These are phyloP conservation scores for Saturnispora sanitii DNA, from an alignment of 805 yeast species.

Conservation along the genomic window DNA sequence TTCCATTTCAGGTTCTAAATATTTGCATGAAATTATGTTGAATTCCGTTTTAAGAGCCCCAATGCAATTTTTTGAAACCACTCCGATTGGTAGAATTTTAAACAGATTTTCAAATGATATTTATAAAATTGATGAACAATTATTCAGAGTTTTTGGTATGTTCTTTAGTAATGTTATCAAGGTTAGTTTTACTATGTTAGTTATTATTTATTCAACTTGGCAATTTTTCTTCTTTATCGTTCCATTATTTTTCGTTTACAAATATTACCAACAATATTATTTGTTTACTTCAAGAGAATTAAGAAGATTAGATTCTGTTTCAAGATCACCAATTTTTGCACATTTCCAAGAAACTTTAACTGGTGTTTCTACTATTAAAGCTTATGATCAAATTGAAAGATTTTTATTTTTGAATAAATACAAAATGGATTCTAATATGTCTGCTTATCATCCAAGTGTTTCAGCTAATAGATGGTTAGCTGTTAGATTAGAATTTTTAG, in stretches of 20 bases:
- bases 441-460: slow-evolving; percentile 86
- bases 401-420: slow-evolving; percentile 55
- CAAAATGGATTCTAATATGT: slow-evolving; percentile 77
- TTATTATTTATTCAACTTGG: slow-evolving; percentile 84
- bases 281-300: slow-evolving; percentile 71
- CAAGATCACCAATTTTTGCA: slow-evolving; percentile 73
- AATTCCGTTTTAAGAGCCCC: slow-evolving; percentile 71
- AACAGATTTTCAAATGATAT: slow-evolving; percentile 89
- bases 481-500: slow-evolving; percentile 83
- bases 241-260: slow-evolving; percentile 59
- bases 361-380: slow-evolving; percentile 69
- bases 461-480: slow-evolving; percentile 97
- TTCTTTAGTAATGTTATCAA: slow-evolving; percentile 52
- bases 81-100: slow-evolving; percentile 87
- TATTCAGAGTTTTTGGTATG: slow-evolving; percentile 61
- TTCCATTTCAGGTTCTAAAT: slow-evolving; percentile 72
- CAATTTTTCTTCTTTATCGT: slow-evolving; percentile 60
- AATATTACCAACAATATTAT: slow-evolving; percentile 68
- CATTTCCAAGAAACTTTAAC: slow-evolving; percentile 75
- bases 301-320: slow-evolving; percentile 71
- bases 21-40: slow-evolving; percentile 70
- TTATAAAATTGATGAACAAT: slow-evolving; percentile 74
- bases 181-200: slow-evolving; percentile 66
- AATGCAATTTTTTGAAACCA: slow-evolving; percentile 91
- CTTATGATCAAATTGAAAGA: slow-evolving; percentile 56